Percentiles rank a stretch among this genome's conserved stretches.
Conservation (phyloP, 1,139 yeast species). For the Hemisphaericaspora lyxosophila region DNA sequence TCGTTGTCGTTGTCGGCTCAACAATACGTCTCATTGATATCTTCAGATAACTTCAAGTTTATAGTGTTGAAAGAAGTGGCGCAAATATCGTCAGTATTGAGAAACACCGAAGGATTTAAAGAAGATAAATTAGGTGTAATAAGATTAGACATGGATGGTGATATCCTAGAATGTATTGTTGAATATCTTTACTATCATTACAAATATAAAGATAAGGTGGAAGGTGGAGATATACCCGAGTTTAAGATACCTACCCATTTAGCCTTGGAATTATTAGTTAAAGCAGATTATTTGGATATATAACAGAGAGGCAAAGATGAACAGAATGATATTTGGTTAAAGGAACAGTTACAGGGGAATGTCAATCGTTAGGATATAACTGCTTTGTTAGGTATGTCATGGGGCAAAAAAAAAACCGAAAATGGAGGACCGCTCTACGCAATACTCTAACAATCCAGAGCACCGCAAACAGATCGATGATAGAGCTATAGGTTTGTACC, state of each 20-base stretch:
- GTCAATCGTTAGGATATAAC: no score
- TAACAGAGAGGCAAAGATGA: conserved; percentile 11
- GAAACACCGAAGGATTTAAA: conserved; percentile 63
- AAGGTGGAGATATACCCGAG: conserved; percentile 66
- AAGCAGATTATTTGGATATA: conserved; percentile 84
- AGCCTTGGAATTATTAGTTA: conserved; percentile 86
- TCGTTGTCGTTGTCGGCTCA: no score
- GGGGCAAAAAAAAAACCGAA: no score
- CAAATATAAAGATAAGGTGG: conserved; percentile 59
- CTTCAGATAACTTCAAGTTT: conserved; percentile 71
- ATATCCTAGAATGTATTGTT: conserved; percentile 73
- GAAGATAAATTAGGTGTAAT: conserved; percentile 54
- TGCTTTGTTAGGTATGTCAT: no score
- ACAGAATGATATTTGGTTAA: no score
- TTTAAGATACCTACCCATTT: conserved; percentile 91
- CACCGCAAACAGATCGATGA: no score
- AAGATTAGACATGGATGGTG: conserved; percentile 65
- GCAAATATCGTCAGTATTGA: conserved; percentile 74
- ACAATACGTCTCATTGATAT: conserved; percentile 63
- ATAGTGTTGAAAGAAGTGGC: conserved; percentile 77
- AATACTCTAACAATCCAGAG: no score
- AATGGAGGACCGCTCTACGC: no score
- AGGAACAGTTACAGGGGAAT: no score
- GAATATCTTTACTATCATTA: conserved; percentile 81
- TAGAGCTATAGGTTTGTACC: no score